Evolutionary conservation across 2,329 filamentous ascomycete species (phyloP).

Genomic region (Xenosphaeropsis pyriputrescens): DNA sequence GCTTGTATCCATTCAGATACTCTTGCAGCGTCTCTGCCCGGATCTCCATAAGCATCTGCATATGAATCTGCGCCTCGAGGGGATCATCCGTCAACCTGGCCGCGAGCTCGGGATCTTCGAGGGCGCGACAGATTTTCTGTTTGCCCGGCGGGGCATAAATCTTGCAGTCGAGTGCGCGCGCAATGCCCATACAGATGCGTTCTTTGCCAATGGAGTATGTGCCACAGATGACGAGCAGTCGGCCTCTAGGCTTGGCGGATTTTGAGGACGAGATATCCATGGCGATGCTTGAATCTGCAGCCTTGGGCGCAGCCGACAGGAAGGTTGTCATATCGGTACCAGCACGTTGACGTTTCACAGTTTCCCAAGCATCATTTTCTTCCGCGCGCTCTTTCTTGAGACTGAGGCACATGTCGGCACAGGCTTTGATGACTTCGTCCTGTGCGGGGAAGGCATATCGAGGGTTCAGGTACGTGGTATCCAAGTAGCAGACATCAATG

Average conservation of each 20-base stretch:
- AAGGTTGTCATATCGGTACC: conserved; percentile 49
- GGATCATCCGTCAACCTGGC: conserved; percentile 68
- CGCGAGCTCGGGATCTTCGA: conserved; percentile 74
- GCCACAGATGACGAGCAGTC: conserved; percentile 81
- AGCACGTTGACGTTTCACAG: conserved; percentile 35
- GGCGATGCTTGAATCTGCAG: conserved; percentile 10
- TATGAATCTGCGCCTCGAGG: conserved; percentile 81
- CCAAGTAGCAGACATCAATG: conserved; percentile 90
- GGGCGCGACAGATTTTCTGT: conserved; percentile 67
- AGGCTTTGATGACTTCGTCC: conserved; percentile 73
- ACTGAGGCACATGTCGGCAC: conserved; percentile 73
- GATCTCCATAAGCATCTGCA: conserved; percentile 93
- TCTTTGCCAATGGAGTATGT: conserved; percentile 99
- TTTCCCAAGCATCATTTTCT: conserved; percentile 37
- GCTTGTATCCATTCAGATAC: conserved; percentile 68
- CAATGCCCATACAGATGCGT: conserved; percentile 85
- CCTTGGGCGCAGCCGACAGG: conserved; percentile 23
- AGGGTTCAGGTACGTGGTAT: conserved; percentile 93
- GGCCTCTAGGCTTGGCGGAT: conserved; percentile 31
- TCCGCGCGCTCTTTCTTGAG: conserved; percentile 52
- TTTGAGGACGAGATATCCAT: conserved; percentile 5
- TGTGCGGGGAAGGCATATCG: conserved; percentile 91
- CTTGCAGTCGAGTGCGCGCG: conserved; percentile 69
- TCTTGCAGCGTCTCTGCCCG: conserved; percentile 81
- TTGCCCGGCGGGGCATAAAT: conserved; percentile 81